Base-by-base conservation (phyloP, 2,329 filamentous ascomycete species). In the Penicillium decumbens region DNA sequence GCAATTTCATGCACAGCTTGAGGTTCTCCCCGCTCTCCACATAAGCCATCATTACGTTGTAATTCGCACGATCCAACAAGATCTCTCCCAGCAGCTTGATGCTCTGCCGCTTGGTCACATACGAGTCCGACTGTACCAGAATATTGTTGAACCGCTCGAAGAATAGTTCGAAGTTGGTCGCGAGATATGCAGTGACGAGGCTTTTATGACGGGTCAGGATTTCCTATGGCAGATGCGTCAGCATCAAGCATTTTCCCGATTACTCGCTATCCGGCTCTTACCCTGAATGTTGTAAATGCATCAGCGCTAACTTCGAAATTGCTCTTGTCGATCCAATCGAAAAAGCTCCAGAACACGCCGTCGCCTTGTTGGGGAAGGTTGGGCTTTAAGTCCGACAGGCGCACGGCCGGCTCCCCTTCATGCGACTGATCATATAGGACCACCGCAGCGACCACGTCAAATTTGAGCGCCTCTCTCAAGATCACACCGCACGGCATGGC, bases 41-140 rank as follows among this genome's bases (percentile, higher is more conserved):
- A 67, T 97, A 98, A 55, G 87, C 84, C 49, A 92, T 97, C 93
- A 98, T 98, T 66, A 97, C 89, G 66, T 85, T 89, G 76, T 98
- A 98, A 72, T 98, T 97, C 56, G 92, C 89, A 38, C 93, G 84
- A 70, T 97, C 93, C 29, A 98, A 80, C 48, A 98, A 75, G 41
- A 98, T 89, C 73, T 98, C 93, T 45, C 93, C 93, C 1, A 98
- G 81, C 38, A 98, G 80, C 71, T 98, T 98, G 74, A 97, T 97
- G 13, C 90, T 96, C 73, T 98, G 93, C 43, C 93, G 83, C 72
- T 98, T 98, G 24, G 93, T 98, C 54, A 98, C 93, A 67, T 98
- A 98, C 66, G 88, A 95, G 66, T 91, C 89, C 28, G 90, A 95
- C 66, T 95, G 89, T 32, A 97, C 83, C 28, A 98, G 79, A 23